These are phyloP conservation scores for Xerocomus amazonicus DNA, from an alignment of 1,284 basidiomycete genomes.

Conservation along the genomic window DNA sequence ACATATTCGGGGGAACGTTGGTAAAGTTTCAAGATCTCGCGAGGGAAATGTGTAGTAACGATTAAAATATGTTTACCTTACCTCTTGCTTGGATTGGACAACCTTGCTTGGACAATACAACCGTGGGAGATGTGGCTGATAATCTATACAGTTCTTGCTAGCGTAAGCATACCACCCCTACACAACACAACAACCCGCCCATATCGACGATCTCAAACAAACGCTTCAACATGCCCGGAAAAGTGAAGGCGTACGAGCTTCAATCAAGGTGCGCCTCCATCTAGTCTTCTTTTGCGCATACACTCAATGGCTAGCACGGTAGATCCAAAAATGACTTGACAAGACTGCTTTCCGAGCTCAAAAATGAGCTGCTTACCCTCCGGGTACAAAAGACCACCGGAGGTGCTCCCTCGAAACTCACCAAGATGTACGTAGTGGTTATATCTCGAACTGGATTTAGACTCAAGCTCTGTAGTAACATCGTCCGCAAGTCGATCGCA, in stretches of 20 bases:
- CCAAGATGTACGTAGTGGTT: conserved; percentile 80
- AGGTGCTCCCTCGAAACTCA: conserved; percentile 93
- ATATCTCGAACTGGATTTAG: background rate
- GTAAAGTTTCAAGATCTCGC: conserved; percentile 75
- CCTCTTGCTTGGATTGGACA: too few species aligned
- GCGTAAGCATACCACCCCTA: conserved; percentile 26
- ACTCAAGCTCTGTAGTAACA: conserved; percentile 56
- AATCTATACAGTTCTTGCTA: conserved; percentile 36
- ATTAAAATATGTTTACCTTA: background rate
- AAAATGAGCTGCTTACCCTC: conserved; percentile 89
- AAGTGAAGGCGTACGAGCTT: conserved; percentile 98
- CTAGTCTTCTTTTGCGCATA: background rate
- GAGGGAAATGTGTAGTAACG: conserved; percentile 3
- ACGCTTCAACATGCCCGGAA: conserved; percentile 66
- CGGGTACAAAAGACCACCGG: conserved; percentile 99
- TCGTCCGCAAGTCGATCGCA: conserved; percentile 98
- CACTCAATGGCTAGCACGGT: conserved; percentile 7
- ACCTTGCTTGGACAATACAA: background rate
- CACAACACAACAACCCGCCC: background rate
- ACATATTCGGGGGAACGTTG: conserved; percentile 78
- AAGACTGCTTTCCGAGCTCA: conserved; percentile 94
- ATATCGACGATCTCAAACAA: conserved; percentile 22
- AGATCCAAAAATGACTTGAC: conserved; percentile 98
- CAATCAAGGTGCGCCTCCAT: conserved; percentile 82
- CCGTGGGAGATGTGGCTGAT: conserved; percentile 36